A percentile compares a stretch with the other conserved stretches of the same genome.
These are phyloP conservation scores for Apiospora hydei DNA, from an alignment of 2,329 filamentous ascomycete species.

Conservation along the genomic window DNA sequence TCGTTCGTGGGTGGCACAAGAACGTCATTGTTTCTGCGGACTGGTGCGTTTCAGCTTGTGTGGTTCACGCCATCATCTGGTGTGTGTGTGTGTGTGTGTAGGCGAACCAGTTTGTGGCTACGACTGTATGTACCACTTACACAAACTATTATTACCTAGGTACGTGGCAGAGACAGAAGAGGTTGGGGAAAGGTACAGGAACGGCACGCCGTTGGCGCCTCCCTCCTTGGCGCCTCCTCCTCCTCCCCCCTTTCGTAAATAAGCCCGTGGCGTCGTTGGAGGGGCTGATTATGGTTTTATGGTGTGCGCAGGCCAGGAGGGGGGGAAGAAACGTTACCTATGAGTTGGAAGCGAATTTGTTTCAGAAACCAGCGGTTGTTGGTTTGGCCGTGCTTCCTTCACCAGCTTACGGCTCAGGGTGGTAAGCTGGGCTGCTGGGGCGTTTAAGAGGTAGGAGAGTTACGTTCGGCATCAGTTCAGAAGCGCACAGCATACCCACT, in stretches of 20 bases:
- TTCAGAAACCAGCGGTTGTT: not conserved
- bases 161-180: not conserved
- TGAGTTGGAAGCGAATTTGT: not conserved
- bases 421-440: too few relatives aligned
- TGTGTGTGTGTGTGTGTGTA: not conserved
- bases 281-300: not conserved
- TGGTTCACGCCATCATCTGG: constrained; percentile 14
- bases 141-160: not conserved
- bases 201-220: not conserved
- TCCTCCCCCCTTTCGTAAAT: not conserved
- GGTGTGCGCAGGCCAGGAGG: not conserved
- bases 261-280: constrained; percentile 9
- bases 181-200: not conserved
- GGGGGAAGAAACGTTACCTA: not conserved
- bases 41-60: constrained; percentile 18
- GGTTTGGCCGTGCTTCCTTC: not conserved
- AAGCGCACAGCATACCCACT: not conserved
- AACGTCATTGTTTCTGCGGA: not conserved
- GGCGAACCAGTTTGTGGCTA: constrained; percentile 3
- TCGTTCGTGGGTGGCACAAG: constrained; percentile 6
- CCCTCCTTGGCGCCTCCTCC: too few relatives aligned
- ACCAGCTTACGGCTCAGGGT: not conserved
- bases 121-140: not conserved
- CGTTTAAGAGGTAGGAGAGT: not conserved
- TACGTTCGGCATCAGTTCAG: not conserved